Conservation (phyloP, 352 stramenopile genomes). For the Aphanomyces cochlioides region DNA sequence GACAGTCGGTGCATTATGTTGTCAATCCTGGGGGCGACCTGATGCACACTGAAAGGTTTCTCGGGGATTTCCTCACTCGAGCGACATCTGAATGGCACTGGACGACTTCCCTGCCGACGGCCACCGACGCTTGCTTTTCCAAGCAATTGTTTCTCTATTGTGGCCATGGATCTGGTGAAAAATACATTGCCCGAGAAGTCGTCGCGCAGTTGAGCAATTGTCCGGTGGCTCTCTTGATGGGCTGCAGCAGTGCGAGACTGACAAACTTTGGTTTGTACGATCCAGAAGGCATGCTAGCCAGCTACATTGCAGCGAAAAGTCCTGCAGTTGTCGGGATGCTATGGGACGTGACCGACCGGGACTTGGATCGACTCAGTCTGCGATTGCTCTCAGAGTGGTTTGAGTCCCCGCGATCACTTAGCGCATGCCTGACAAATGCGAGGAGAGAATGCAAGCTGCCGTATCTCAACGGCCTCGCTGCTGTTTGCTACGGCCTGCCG, state of each 20-base stretch:
- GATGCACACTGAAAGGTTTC: conserved; percentile 45
- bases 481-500: conserved; percentile 94
- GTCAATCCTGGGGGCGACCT: conserved; percentile 77
- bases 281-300: conserved; percentile 90
- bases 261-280: conserved; percentile 87
- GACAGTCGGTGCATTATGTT: conserved; percentile 49
- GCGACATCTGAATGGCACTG: conserved; percentile 40
- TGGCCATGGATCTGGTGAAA: conserved; percentile 95
- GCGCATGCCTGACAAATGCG: neutral
- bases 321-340: conserved; percentile 97
- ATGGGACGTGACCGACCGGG: conserved; percentile 98
- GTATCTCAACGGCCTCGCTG: conserved; percentile 92
- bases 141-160: conserved; percentile 94
- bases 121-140: neutral
- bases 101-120: conserved; percentile 44
- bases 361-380: conserved; percentile 93
- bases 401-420: conserved; percentile 37
- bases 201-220: conserved; percentile 34
- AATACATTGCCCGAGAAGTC: conserved; percentile 77
- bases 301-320: conserved; percentile 91
- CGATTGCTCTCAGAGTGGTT: conserved; percentile 61
- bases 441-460: conserved; percentile 84
- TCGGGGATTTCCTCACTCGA: conserved; percentile 53
- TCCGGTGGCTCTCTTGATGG: conserved; percentile 92
- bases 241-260: conserved; percentile 94